Percentiles rank a stretch among this genome's conserved stretches.
Evolutionary conservation across 106 monocot genomes (phyloP).

Genomic region (Dioscorea zingiberensis): DNA sequence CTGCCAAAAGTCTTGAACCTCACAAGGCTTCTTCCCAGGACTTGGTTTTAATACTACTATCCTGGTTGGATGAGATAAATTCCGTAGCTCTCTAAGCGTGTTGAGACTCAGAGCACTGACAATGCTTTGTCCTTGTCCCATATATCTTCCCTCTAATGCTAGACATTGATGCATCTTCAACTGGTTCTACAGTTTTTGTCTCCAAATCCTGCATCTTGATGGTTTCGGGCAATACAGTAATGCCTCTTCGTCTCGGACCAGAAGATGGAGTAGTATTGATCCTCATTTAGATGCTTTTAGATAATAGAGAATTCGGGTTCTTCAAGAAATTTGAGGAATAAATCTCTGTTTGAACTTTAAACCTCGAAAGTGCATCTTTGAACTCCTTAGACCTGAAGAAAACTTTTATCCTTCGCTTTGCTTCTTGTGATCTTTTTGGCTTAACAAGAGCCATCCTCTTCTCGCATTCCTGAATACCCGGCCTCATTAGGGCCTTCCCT

Average conservation of each 20-base stretch:
- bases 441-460: constrained; percentile 77
- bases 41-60: constrained; percentile 93
- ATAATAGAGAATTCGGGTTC: constrained; percentile 78
- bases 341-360: constrained; percentile 85
- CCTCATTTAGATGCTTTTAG: constrained; percentile 39
- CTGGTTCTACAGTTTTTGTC: constrained; percentile 16
- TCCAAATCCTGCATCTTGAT: constrained; percentile 38
- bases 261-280: constrained; percentile 9
- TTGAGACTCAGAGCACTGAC: constrained; percentile 17
- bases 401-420: constrained; percentile 66
- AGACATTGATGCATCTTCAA: constrained; percentile 15
- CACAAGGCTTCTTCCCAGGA: constrained; percentile 27
- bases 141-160: constrained; percentile 9
- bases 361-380: constrained; percentile 79
- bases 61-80: constrained; percentile 63
- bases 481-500: constrained; percentile 12
- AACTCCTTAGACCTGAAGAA: constrained; percentile 82
- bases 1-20: constrained; percentile 8
- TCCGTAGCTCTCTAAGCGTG: constrained; percentile 26
- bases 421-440: constrained; percentile 85
- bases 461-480: constrained; percentile 28
- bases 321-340: constrained; percentile 84
- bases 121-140: constrained; percentile 12
- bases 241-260: constrained; percentile 34
- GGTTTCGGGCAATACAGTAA: constrained; percentile 71